Conservation (phyloP, 2,329 filamentous ascomycete species). For the Penicillium polonicum region DNA sequence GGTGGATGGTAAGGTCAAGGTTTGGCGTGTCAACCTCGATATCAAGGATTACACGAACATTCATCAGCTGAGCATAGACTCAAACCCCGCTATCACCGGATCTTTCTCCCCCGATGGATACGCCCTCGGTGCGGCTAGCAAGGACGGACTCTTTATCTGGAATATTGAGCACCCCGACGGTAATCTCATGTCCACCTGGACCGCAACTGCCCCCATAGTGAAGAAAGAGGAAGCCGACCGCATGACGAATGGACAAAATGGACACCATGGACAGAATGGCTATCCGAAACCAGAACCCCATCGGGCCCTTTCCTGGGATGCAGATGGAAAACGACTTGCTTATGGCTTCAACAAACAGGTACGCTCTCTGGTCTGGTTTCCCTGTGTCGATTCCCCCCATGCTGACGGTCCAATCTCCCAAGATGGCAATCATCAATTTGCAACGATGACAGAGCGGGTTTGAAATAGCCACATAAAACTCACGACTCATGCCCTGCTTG, state of each 20-base stretch:
- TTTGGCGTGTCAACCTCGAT: constrained; percentile 46
- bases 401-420: constrained; percentile 12
- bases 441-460: constrained; percentile 34
- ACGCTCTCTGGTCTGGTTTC: constrained; percentile 20
- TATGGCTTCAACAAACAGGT: constrained; percentile 53
- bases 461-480: constrained; percentile 1
- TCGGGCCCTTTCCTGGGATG: constrained; percentile 52
- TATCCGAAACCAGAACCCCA: constrained; percentile 29
- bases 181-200: constrained; percentile 44
- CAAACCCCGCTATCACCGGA: constrained; percentile 41
- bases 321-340: constrained; percentile 53
- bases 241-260: constrained; percentile 38
- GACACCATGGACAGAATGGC: constrained; percentile 36
- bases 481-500: constrained; percentile 9
- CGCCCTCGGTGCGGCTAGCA: constrained; percentile 46
- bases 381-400: neutral
- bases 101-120: constrained; percentile 50
- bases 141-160: constrained; percentile 48
- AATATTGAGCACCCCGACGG: constrained; percentile 45
- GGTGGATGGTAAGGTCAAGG: constrained; percentile 45
- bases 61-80: constrained; percentile 39
- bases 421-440: constrained; percentile 42
- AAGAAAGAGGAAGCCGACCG: constrained; percentile 35
- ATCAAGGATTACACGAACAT: constrained; percentile 37
- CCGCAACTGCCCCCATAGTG: constrained; percentile 30